Base-by-base conservation (phyloP, 1,284 basidiomycete genomes). In the Phlebopus sp. region DNA sequence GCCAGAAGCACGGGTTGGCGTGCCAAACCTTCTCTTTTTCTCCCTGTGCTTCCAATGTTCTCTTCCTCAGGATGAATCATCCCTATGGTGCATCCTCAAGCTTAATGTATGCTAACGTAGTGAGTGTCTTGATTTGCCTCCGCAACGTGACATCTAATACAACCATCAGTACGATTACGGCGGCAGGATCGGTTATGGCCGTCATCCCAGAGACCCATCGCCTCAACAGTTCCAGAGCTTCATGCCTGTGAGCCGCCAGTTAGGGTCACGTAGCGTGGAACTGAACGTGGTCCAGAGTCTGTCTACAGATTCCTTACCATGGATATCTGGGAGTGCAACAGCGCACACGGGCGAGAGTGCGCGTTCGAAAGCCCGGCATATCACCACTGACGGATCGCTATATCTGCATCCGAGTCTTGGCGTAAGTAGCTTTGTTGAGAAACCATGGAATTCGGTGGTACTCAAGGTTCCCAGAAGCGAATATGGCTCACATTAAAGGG, bases 81-180 rank as follows among this genome's bases (percentile, higher is more conserved):
- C 62, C 62, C n/a, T 63, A 63, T 32, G 60, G 50, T 35, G 52
- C 60, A 39, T 47, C 65, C 19, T 60, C 64, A 14, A 61, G 52
- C 36, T 67, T 60, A 29, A 32, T 63, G 40, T 65, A 64, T 31
- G 51, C 59, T 9, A 51, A 39, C 19, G 53, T 54, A 51, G 64
- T 62, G 34, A 37, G 64, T 49, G 9, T 23, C 15, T 29, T 29
- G 2, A 7, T 11, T 3, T 29, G 4, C 37, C 40, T 27, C 32
- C 15, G 2, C 5, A 37, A 13, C 2, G 9, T 4, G 31, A 5
- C 14, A 11, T 29, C 21, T 35, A 17, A 35, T n/a, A 5, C n/a
- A n/a, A 17, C 31, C 3, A 27, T 11, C 18, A 60, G 58, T 40
- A 53, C 13, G 27, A 48, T 38, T 27, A 40, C 14, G 32, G 36